Evolutionary conservation across 495 filamentous ascomycete species (phyloP).

Genomic region (Hypoxylon perforatum): DNA sequence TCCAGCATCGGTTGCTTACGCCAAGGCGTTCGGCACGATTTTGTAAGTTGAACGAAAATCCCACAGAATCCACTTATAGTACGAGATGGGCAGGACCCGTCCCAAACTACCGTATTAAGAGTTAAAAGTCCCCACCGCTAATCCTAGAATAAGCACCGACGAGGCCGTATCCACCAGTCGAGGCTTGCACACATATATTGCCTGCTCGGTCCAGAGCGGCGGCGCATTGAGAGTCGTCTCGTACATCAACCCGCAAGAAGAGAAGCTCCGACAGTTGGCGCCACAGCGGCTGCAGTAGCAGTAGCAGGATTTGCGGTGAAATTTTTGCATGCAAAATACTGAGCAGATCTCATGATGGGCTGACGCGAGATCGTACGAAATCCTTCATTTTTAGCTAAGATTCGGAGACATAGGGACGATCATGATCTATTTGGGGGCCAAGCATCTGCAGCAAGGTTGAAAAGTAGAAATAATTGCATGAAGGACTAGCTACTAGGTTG

Average conservation of each 20-base stretch:
- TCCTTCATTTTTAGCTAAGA: neutral
- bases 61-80: neutral
- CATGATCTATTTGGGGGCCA: neutral
- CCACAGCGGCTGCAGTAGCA: no score
- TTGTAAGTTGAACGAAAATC: constrained; percentile 15
- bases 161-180: neutral
- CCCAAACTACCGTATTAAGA: neutral
- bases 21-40: constrained; percentile 14
- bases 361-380: neutral
- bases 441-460: neutral
- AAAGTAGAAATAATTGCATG: neutral
- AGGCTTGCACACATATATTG: constrained; percentile 40
- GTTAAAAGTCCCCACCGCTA: constrained; percentile 5
- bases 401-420: neutral
- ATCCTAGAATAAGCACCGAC: constrained; percentile 8
- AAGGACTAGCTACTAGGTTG: no score
- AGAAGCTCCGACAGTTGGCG: neutral
- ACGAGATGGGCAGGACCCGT: neutral
- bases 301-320: neutral
- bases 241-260: constrained; percentile 39
- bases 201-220: constrained; percentile 31
- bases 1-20: constrained; percentile 6
- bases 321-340: neutral
- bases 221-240: constrained; percentile 41
- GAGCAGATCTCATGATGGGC: neutral